Base-by-base conservation (phyloP, 768 basidiomycete genomes). In the Mycena vitilis region DNA sequence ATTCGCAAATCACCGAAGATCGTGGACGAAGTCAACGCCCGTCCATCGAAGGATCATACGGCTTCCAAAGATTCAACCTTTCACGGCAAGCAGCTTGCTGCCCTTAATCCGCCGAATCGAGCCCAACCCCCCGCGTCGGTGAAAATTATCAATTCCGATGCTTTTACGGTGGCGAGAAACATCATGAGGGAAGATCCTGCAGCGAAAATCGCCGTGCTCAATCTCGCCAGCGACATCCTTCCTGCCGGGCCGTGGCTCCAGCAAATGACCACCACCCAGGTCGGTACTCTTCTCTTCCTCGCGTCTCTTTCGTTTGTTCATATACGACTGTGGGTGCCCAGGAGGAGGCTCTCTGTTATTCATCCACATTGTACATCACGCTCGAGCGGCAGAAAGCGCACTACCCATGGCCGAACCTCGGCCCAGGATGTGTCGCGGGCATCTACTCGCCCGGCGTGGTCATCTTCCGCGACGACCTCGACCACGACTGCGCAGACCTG, bases 401-500 rank as follows among this genome's bases (percentile, higher is more conserved):
- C 67, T 85, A 85, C 63, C 84, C 85, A 10, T 85, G 85, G 85
- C 79, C 82, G 16, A 86, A 86, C 71, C 73, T 78, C n/a, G 84
- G 85, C 40, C 75, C 74, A 4, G 81, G 80, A 0, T 83, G 80
- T 20, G 70, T 75, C 8, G 80, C 82, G 3, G 85, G 82, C 1
- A 62, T 85, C 1, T 85, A 72, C 74, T 86, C 84, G 0, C 83
- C 84, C 0, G 81, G 80, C 10, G 80, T 86, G 10, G 82, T 86
- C 44, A 76, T 86, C 20, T 85, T 85, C 79, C 83, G 82, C 65
- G 78, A 84, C 58, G 82, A 84, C 64, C 79, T 85, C 37, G 83
- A 82, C 66, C 78, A 83, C 59, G 76, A 77, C 49, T 85, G 82
- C 64, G 77, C 65, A 5, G 80, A 82, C 36, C 77, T 85, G 2